Evolutionary conservation across 2,329 filamentous ascomycete species (phyloP).

Genomic region (Sodiomyces alkalinus): DNA sequence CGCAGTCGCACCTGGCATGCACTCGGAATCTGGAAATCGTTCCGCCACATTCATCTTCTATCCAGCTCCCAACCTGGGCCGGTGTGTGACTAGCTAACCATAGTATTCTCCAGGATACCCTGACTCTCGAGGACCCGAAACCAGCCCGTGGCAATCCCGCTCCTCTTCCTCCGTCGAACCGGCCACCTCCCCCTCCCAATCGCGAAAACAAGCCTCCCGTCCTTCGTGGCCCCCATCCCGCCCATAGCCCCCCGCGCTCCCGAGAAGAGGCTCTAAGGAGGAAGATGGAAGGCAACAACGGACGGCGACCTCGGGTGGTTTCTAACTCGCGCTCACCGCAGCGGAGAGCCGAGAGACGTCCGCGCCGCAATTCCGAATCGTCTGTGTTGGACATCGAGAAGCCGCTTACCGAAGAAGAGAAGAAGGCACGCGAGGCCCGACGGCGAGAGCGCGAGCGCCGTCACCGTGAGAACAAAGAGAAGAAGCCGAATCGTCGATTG

Average conservation of each 20-base stretch:
- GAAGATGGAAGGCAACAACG: constrained; percentile 21
- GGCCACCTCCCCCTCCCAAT: constrained; percentile 22
- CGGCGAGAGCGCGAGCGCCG: constrained; percentile 38
- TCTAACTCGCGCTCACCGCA: constrained; percentile 21
- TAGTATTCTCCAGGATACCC: constrained; percentile 42
- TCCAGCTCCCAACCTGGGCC: too few species aligned
- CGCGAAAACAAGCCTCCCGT: constrained; percentile 31
- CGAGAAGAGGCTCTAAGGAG: constrained; percentile 48
- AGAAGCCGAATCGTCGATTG: constrained; percentile 37
- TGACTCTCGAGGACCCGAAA: constrained; percentile 48
- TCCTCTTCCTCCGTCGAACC: constrained; percentile 18
- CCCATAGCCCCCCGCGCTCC: constrained; percentile 49
- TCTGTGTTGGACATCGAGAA: constrained; percentile 50
- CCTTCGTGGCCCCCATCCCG: constrained; percentile 25
- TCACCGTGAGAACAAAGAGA: constrained; percentile 34
- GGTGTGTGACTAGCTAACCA: not conserved
- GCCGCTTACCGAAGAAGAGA: constrained; percentile 43
- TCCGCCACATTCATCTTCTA: too few species aligned
- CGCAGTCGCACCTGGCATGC: too few species aligned
- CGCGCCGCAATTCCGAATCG: constrained; percentile 66
- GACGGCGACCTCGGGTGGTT: constrained; percentile 16
- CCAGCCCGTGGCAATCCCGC: constrained; percentile 14
- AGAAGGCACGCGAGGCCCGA: constrained; percentile 29
- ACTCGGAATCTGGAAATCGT: too few species aligned
- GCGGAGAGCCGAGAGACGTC: constrained; percentile 29